Percentiles rank a stretch among this genome's conserved stretches.
Conservation (phyloP, 768 basidiomycete genomes). For the Macrolepiota fuliginosa region DNA sequence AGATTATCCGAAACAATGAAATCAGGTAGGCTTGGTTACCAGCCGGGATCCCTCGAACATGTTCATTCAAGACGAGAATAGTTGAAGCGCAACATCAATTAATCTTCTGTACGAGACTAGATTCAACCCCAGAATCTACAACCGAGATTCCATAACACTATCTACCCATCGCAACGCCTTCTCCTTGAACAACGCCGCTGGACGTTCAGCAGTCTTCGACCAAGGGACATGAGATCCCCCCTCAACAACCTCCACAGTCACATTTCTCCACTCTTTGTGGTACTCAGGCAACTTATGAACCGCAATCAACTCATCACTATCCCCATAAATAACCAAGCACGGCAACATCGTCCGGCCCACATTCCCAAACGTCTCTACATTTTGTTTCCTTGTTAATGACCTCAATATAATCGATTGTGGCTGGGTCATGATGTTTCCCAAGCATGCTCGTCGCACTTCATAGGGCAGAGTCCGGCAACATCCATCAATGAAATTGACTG, state of each 20-base stretch:
- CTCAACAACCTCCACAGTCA: constrained; percentile 3
- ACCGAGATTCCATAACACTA: neutral
- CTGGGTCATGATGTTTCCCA: constrained; percentile 2
- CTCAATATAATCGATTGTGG: neutral
- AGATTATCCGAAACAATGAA: neutral
- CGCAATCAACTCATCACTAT: neutral
- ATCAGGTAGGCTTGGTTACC: constrained; percentile 8
- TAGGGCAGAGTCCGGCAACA: neutral
- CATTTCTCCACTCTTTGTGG: neutral
- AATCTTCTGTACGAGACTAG: neutral
- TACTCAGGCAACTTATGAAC: neutral
- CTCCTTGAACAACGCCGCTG: neutral
- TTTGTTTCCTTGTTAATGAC: neutral
- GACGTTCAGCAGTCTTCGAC: neutral
- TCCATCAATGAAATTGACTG: neutral
- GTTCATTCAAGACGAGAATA: neutral
- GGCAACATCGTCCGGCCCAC: neutral
- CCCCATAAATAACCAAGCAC: constrained; percentile 7
- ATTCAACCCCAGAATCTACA: neutral
- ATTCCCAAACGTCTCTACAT: neutral
- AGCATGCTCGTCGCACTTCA: neutral
- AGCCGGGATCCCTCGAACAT: neutral
- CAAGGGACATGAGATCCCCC: neutral
- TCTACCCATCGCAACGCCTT: constrained; percentile 3
- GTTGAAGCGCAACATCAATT: neutral